Conservation (phyloP, 1,139 yeast genomes). For the Hansenula lynferdii region DNA sequence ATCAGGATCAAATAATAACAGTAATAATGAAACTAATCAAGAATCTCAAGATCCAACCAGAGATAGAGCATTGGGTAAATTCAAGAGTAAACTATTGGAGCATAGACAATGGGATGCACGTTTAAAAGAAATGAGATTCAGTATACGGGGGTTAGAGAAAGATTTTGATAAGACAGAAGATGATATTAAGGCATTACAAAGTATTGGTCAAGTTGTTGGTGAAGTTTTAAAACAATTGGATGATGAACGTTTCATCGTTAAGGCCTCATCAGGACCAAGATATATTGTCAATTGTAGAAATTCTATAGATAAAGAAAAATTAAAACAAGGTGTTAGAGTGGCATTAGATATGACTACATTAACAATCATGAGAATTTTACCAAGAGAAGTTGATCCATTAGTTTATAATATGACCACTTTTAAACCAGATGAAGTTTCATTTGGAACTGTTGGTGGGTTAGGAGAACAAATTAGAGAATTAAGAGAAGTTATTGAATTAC, state of each 20-base stretch:
- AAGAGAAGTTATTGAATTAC: conserved; percentile 96
- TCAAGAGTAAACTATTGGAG: conserved; percentile 83
- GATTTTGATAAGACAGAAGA: conserved; percentile 92
- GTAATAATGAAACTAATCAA: conserved; percentile 3
- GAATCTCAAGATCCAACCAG: conserved; percentile 43
- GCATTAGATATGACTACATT: conserved; percentile 97
- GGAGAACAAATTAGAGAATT: conserved; percentile 94
- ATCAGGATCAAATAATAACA: conserved; percentile 3
- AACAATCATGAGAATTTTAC: conserved; percentile 95
- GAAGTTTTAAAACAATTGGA: conserved; percentile 95
- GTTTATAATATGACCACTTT: conserved; percentile 98
- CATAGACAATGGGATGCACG: conserved; percentile 96
- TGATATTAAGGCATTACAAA: conserved; percentile 94
- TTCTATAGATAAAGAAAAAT: conserved; percentile 75
- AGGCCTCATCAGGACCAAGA: conserved; percentile 97
- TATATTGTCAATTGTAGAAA: conserved; percentile 97
- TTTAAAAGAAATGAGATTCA: conserved; percentile 76
- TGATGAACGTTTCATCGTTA: conserved; percentile 92
- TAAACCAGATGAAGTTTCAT: conserved; percentile 94
- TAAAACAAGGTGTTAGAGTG: conserved; percentile 94
- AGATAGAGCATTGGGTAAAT: conserved; percentile 71
- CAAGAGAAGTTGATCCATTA: conserved; percentile 97
- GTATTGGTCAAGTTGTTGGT: conserved; percentile 97
- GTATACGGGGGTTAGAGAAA: conserved; percentile 79
- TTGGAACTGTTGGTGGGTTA: conserved; percentile 95